A percentile compares a stretch with the other conserved stretches of the same genome.
Evolutionary conservation across 768 basidiomycete genomes (phyloP).

Genomic region (Megacollybia marginata): DNA sequence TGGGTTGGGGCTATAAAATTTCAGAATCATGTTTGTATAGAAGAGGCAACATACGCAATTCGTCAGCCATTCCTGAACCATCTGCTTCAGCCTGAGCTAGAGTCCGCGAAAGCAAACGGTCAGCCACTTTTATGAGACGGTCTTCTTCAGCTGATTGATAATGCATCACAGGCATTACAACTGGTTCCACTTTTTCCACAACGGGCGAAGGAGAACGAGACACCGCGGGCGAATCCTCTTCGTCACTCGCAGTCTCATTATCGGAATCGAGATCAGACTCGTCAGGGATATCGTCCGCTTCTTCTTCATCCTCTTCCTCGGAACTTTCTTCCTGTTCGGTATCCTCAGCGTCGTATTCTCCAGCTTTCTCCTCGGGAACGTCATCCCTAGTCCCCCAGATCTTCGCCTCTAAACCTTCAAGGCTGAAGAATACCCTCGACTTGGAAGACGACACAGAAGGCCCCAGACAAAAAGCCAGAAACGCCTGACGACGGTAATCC

Average conservation of each 20-base stretch:
- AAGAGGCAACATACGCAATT: conserved; percentile 20
- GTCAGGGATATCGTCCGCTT: conserved; percentile 3
- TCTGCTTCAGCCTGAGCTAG: conserved; percentile 26
- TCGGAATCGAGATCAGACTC: conserved; percentile 14
- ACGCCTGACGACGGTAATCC: conserved; percentile 23
- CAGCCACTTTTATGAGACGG: conserved; percentile 23
- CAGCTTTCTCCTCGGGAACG: neutral
- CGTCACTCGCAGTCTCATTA: conserved; percentile 7
- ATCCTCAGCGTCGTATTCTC: neutral
- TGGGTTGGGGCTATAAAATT: conserved; percentile 11
- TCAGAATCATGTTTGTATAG: neutral
- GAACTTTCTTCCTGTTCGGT: neutral
- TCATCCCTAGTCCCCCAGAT: conserved; percentile 31
- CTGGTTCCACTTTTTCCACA: conserved; percentile 6
- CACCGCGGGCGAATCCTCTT: neutral
- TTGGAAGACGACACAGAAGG: conserved; percentile 57
- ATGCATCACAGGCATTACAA: neutral
- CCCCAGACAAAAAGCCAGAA: conserved; percentile 60
- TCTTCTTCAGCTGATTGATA: conserved; percentile 16
- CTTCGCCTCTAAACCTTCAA: conserved; percentile 57
- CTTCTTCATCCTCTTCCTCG: conserved; percentile 11
- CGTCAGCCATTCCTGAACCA: conserved; percentile 25
- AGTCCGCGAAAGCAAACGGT: conserved; percentile 27
- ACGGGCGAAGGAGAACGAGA: neutral
- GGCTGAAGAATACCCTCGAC: conserved; percentile 50